phyloP scores from a whole-genome alignment of 2,329 filamentous ascomycete genomes.

The Fusarium sp. region DNA sequence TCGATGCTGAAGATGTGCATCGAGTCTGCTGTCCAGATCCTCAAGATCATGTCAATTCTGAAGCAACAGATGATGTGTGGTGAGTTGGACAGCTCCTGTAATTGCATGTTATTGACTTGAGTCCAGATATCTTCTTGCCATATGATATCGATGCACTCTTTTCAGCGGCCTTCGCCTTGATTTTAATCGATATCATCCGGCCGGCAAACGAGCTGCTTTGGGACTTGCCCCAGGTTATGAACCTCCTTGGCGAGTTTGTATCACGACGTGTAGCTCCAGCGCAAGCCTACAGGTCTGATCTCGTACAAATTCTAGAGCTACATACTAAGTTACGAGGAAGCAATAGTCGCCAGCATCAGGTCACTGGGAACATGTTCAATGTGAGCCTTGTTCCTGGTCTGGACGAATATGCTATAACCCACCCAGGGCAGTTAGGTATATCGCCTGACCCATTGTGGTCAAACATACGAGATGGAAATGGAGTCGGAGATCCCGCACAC shows the following conservation, averaged over 20 bases:
- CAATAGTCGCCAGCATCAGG: neutral
- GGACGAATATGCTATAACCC: constrained; percentile 13
- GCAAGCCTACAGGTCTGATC: constrained; percentile 27
- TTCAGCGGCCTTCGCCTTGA: constrained; percentile 30
- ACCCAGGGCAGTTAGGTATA: neutral
- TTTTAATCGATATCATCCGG: constrained; percentile 30
- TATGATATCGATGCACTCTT: constrained; percentile 34
- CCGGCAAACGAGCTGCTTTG: constrained; percentile 31
- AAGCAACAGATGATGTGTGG: constrained; percentile 35
- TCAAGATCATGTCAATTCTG: constrained; percentile 30
- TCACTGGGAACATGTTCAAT: neutral
- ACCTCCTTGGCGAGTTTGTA: constrained; percentile 23
- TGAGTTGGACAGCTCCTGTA: neutral
- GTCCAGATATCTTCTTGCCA: constrained; percentile 29
- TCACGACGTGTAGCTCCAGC: constrained; percentile 29
- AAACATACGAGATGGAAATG: neutral
- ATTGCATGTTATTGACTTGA: neutral
- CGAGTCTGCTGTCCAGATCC: constrained; percentile 24
- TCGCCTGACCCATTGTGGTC: constrained; percentile 34
- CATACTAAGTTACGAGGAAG: constrained; percentile 22
- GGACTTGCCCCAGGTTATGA: constrained; percentile 35
- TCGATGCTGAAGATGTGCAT: constrained; percentile 36
- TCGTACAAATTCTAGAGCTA: constrained; percentile 26
- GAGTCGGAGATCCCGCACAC: neutral
- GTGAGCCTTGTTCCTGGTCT: neutral